Percentiles rank a stretch among this genome's conserved stretches.
phyloP scores from a whole-genome alignment of 2,329 filamentous ascomycete genomes.

The Calonectria pseudoreteaudii region DNA sequence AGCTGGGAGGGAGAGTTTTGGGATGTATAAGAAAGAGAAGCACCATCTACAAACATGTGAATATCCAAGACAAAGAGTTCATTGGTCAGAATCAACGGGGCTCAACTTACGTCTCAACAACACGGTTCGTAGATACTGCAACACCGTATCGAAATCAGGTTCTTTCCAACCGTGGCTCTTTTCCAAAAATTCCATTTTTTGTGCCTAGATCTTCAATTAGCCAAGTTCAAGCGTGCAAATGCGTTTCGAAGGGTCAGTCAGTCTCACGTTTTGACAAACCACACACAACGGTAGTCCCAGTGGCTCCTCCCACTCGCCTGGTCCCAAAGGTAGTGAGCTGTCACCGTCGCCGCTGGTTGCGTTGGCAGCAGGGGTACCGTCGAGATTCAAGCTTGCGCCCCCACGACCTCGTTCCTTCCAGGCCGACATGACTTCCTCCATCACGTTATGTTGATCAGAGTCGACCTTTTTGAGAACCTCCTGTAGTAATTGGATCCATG shows the following conservation, averaged over 20 bases:
- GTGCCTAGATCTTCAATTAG: constrained; percentile 65
- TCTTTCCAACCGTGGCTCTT: constrained; percentile 94
- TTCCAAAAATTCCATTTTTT: constrained; percentile 91
- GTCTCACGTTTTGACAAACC: constrained; percentile 90
- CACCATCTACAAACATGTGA: constrained; percentile 70
- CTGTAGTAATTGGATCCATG: constrained; percentile 88
- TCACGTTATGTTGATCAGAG: constrained; percentile 80
- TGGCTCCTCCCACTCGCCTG: constrained; percentile 93
- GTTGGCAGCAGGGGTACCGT: constrained; percentile 69
- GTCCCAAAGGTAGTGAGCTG: constrained; percentile 81
- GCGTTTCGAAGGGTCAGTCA: constrained; percentile 45
- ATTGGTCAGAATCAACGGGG: constrained; percentile 31
- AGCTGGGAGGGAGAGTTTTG: constrained; percentile 82
- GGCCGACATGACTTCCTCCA: constrained; percentile 86
- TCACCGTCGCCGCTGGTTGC: constrained; percentile 68
- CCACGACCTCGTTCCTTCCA: constrained; percentile 83
- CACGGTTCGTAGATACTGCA: constrained; percentile 92
- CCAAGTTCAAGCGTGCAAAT: constrained; percentile 12
- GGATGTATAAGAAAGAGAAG: constrained; percentile 86
- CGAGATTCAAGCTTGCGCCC: constrained; percentile 70
- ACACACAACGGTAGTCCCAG: constrained; percentile 89
- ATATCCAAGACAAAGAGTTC: constrained; percentile 33
- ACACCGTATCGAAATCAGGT: constrained; percentile 94
- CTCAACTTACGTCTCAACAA: constrained; percentile 79
- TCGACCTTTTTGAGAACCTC: constrained; percentile 80